Base-by-base conservation (phyloP, 139 green algal species). In the Choricystis sp. region DNA sequence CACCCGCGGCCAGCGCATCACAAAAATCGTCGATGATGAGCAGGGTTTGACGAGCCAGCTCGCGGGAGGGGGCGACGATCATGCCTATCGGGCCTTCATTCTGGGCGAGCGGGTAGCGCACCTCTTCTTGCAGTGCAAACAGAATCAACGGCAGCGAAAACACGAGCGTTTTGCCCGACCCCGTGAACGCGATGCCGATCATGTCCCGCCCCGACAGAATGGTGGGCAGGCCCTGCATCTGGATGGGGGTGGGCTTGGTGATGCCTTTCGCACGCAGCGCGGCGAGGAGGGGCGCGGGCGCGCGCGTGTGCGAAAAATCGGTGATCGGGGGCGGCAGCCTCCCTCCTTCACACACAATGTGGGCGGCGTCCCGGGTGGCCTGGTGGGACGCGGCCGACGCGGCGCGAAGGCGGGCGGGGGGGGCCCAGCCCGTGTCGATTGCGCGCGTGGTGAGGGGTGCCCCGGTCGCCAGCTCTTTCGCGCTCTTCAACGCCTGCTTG, bases 161-260 rank as follows among this genome's bases (percentile, higher is more conserved):
- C 25, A 91, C 87, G 9, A 97, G 77, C 24, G 93, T 97, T 74
- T 99, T 99, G 61, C 94, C 91, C 26, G 73, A 88, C 0, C 94
- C 94, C 3, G 94, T 99, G 81, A 91, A 97, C 0, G 90, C 90
- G 64, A 99, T 94, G 56, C 94, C 94, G 59, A 99, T 98, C 80
- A 98, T 97, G 84, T 99, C 94, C 0, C 94, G 68, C 1, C 94
- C 94, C 19, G 86, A 83, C 27, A 99, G 75, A 23, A 94, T 82
- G 57, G 87, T 80, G 4, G 94, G 93, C 58, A 98, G 70, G 48
- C 89, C 94, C 78, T 91, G 83, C 66, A 96, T 90, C 76, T 98
- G 92, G 70, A 97, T 96, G 60, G 91, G 86, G 0, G 90, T 95
- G 28, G 89, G 89, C 67, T 82, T 81, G 59, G 74, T 77, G 72